Base-by-base conservation (phyloP, 495 filamentous ascomycete genomes). In the Hypoxylon perforatum region DNA sequence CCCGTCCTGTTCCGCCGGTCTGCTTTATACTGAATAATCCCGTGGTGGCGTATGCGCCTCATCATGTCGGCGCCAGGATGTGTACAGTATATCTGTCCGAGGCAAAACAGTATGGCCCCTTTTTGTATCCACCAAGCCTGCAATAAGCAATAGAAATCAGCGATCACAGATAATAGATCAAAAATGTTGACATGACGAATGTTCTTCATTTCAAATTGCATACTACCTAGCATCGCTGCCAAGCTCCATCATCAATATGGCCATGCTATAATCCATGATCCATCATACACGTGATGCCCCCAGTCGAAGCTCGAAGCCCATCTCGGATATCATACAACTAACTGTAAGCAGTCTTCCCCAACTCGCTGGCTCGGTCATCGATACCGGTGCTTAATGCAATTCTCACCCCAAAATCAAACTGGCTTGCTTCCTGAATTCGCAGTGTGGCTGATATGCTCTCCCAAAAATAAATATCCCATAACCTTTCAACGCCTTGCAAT, bases 401-500 rank as follows among this genome's bases (percentile, higher is more conserved):
- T n/a, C n/a, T n/a, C n/a, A n/a, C n/a, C n/a, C n/a, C n/a, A 28
- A 45, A 61, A 46, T 14, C 41, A 55, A 51, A 42, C n/a, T 10
- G 21, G 22, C 22, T 15, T 41, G 11, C 45, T 15, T 41, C 6
- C 45, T 12, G 21, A 39, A 51, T 52, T 22, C 41, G 9, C 28
- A 54, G 14, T 11, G 21, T 25, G 7, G n/a, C 45, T 35, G 21
- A 47, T 15, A 35, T 55, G 48, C 39, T 12, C 4, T 46, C 35
- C 12, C n/a, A n/a, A n/a, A 39, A 50, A 30, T 41, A 28, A 38
- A 58, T 11, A 22, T 8, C 2, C n/a, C 39, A 15, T n/a, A n/a
- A n/a, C 9, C 21, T 30, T 49, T 22, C 6, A 63, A 70, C 67
- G 63, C 67, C 67, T 61, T 54, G 47, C 64, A 42, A 67, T 67